Evolutionary conservation across 2,329 filamentous ascomycete species (phyloP), one percentile per base, ranked within the genome.

Genomic region (Venturia carpophila): DNA sequence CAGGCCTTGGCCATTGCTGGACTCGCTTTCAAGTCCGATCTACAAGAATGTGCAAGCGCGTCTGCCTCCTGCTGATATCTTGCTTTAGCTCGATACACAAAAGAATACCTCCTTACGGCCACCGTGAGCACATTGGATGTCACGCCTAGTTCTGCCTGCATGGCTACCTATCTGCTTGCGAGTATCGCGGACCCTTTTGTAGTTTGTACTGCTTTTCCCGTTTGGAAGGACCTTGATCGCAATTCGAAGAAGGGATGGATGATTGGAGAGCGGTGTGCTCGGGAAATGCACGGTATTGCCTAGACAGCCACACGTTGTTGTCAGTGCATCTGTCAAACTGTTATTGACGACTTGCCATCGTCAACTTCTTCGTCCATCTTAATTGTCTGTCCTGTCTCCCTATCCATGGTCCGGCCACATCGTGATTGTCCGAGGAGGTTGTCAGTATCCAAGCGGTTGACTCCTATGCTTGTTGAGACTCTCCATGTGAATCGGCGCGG

Each of bases 401-500:
- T 41, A 2, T 41, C 4, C 9, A 41, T 41, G 10, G 39, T 41
- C 15, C 39, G 9, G 39, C 9, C 15, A 41, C 15, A 2, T 41
- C 39, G 39, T 52, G 47, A 13, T 30, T 13, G 47, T 52, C 17
- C 24, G 2, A 15, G 10, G 21, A 21, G 27, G 1, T 21, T 3
- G 21, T 10, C 9, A 27, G 3, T 10, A 30, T 37, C 52, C 52
- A n/a, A 4, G 3, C 52, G n/a, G 27, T 58, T 58, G 52, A 37
- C 15, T 37, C 30, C 37, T 17, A 58, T 27, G 52, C 30, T 15
- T 37, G 3, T 37, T n/a, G 52, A 10, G 30, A 15, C 5, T 21
- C 52, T 34, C 52, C 52, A 58, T 39, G 52, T 58, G 52, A 37
- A 37, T 58, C 52, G 37, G n/a, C 30, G 19, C 52, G 52, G 52